Base-by-base conservation (phyloP, 352 stramenopile genomes). In the Phytophthora citricola region DNA sequence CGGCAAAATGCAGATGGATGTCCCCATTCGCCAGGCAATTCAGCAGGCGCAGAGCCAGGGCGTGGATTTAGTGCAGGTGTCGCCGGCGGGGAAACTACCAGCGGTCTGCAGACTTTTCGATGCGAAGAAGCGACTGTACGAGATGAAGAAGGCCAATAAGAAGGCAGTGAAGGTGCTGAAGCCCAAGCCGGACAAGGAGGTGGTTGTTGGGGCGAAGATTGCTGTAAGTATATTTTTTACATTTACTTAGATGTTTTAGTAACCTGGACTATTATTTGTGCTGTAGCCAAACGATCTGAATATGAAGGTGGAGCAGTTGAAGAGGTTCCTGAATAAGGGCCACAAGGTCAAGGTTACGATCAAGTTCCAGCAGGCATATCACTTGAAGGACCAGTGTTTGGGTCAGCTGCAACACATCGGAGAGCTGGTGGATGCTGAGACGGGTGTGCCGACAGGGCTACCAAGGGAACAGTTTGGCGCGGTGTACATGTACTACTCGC, bases 51-150 rank as follows among this genome's bases (percentile, higher is more conserved):
- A 53, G 15, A 51, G 52, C 1, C 66, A 66, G 40, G 80, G 79
- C 40, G 67, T 94, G 46, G 87, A 94, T 60, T 76, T 94, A 27
- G 84, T 94, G 58, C 84, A 94, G 57, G 83, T 94, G 40, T 88
- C 81, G 9, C 65, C 71, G 24, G 64, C 52, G 39, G 75, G 78
- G 10, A 63, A 69, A 9, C 43, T 74, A 1, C 60, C 77, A 7
- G 66, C 75, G 6, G 61, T 93, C 1, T 93, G 85, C 49, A 72
- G 78, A 43, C 68, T 93, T 47, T 93, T 93, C 50, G 80, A 93
- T 63, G 76, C 78, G n/a, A 82, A 91, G 70, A 92, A 92, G 73
- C 78, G 83, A 11, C 48, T 87, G 10, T 93, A 90, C 40, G 66
- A 78, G 34, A 55, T 93, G 44, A 91, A 90, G 64, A 93, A 92